phyloP scores from a whole-genome alignment of 768 basidiomycete species.

The Trametes punicea region DNA sequence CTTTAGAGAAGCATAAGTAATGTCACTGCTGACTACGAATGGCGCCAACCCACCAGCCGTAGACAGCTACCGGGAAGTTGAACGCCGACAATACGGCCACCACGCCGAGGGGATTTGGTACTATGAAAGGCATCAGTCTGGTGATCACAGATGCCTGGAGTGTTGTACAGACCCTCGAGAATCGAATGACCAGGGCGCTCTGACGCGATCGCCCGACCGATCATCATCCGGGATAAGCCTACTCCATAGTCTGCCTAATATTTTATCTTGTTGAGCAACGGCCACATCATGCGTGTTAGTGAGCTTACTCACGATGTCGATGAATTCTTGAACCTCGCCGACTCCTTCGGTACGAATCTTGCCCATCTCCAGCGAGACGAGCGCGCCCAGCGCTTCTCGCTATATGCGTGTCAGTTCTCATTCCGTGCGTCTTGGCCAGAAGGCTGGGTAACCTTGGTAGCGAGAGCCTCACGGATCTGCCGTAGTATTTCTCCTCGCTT shows the following conservation, averaged over 20 bases:
- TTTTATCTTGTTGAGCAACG: background rate
- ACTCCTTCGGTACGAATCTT: conserved; percentile 87
- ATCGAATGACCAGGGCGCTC: conserved; percentile 91
- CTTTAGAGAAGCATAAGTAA: conserved; percentile 35
- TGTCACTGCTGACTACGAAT: background rate
- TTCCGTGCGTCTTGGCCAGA: background rate
- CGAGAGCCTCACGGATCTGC: conserved; percentile 81
- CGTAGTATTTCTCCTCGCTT: conserved; percentile 84
- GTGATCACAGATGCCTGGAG: background rate
- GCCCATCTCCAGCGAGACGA: conserved; percentile 88
- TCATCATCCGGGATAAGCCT: conserved; percentile 92
- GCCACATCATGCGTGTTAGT: background rate
- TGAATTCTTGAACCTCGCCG: conserved; percentile 93
- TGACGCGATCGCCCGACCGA: conserved; percentile 81
- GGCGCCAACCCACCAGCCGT: conserved; percentile 70
- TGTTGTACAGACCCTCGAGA: conserved; percentile 62
- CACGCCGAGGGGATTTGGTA: conserved; percentile 84
- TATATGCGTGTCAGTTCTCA: conserved; percentile 28
- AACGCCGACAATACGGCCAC: conserved; percentile 82
- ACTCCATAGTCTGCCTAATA: conserved; percentile 89
- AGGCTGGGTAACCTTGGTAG: conserved; percentile 55
- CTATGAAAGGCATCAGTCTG: conserved; percentile 35
- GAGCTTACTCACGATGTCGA: conserved; percentile 74
- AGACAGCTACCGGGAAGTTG: conserved; percentile 95
- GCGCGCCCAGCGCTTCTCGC: conserved; percentile 75